A percentile compares a stretch with the other conserved stretches of the same genome.
Conservation (phyloP, 257 asterid genomes). For the Solanum chmielewskii region DNA sequence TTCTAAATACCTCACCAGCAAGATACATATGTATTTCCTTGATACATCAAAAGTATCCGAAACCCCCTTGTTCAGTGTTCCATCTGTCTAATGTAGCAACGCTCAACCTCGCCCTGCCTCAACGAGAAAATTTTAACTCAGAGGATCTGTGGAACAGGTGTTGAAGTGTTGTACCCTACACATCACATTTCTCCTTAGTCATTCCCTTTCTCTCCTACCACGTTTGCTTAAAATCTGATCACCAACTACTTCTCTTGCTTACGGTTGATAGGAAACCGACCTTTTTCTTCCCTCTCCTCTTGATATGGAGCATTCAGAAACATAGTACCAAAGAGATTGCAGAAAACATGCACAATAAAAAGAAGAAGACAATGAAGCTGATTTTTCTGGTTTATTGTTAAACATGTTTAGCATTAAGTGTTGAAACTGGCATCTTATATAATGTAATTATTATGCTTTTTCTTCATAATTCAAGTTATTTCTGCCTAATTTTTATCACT, state of each 20-base stretch:
- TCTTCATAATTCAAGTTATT: neutral
- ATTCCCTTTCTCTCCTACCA: constrained; percentile 1
- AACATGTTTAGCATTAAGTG: neutral
- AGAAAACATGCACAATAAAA: neutral
- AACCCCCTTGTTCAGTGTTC: neutral
- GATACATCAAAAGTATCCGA: neutral
- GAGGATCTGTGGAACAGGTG: constrained; percentile 8
- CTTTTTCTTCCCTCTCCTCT: constrained; percentile 3
- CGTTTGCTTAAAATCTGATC: constrained; percentile 8
- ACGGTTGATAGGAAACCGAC: constrained; percentile 10
- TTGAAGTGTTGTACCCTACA: constrained; percentile 24
- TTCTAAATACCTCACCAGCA: neutral
- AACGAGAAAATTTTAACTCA: constrained; percentile 8
- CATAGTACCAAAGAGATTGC: neutral
- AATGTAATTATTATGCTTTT: constrained; percentile 16
- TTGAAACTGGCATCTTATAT: neutral
- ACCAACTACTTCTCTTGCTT: constrained; percentile 1
- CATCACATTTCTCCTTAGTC: neutral
- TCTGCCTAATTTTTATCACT: neutral
- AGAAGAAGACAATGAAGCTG: neutral
- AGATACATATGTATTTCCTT: neutral
- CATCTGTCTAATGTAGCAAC: neutral
- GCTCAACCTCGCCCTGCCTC: constrained; percentile 47
- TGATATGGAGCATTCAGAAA: constrained; percentile 4
- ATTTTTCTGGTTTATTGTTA: neutral